Conservation (phyloP, 23 red algal species). For the Gracilariopsis chorda region DNA sequence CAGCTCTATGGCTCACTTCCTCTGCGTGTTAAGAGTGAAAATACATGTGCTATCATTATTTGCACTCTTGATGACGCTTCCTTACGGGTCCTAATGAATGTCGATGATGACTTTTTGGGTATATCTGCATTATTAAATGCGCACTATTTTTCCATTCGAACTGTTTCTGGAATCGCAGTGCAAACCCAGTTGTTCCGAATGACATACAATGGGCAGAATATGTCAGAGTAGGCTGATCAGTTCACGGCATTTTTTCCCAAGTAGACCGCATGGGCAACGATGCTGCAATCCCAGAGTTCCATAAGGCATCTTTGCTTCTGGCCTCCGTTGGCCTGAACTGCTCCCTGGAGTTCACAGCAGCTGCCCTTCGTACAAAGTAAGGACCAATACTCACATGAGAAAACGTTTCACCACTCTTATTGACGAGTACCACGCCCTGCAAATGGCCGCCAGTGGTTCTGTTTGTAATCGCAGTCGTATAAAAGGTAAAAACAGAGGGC, state of each 20-base stretch:
- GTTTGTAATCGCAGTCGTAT: background rate
- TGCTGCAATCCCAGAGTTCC: background rate
- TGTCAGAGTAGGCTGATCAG: slow-evolving; percentile 19
- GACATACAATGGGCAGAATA: slow-evolving; percentile 32
- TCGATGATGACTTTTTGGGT: no score
- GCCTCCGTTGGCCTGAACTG: background rate
- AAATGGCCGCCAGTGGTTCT: background rate
- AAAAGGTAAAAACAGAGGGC: background rate
- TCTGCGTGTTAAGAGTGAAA: no score
- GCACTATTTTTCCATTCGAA: no score
- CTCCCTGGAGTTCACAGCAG: slow-evolving; percentile 14
- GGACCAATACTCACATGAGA: background rate
- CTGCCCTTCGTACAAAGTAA: slow-evolving; percentile 15
- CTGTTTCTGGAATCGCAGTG: no score
- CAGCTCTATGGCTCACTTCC: no score
- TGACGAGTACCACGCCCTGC: background rate
- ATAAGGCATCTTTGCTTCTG: slow-evolving; percentile 22
- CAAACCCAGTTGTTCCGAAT: no score
- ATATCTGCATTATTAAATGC: no score
- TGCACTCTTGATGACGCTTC: no score
- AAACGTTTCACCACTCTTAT: slow-evolving; percentile 37
- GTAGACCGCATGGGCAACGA: slow-evolving; percentile 25
- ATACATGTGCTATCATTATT: no score
- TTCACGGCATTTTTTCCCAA: slow-evolving; percentile 15
- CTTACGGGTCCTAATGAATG: no score